Percentiles rank a stretch among this genome's conserved stretches.
These are phyloP conservation scores for Ascochyta fabae DNA, from an alignment of 2,329 filamentous ascomycete species.

Conservation along the genomic window DNA sequence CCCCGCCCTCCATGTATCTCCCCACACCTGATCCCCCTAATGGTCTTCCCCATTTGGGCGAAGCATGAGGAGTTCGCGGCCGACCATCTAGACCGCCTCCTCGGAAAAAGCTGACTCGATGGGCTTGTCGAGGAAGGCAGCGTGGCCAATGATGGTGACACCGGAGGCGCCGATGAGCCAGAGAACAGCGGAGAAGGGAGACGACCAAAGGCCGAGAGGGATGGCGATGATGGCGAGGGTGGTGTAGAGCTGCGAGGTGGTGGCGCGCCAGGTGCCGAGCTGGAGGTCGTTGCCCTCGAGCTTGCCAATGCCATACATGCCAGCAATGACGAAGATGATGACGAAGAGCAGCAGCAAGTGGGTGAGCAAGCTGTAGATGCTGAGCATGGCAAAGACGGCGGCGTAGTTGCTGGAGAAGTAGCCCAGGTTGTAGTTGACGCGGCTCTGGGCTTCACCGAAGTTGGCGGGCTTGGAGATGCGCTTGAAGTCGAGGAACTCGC, in stretches of 20 bases:
- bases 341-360: conserved; percentile 89
- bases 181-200: conserved; percentile 81
- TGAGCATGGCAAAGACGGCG: conserved; percentile 90
- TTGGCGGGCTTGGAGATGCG: conserved; percentile 92
- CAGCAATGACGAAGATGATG: conserved; percentile 83
- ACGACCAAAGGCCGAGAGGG: conserved; percentile 83
- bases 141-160: conserved; percentile 93
- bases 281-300: conserved; percentile 88
- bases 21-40: conserved; percentile 71
- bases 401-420: conserved; percentile 99
- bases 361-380: conserved; percentile 91
- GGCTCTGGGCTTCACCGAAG: conserved; percentile 86
- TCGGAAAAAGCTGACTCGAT: conserved; percentile 99
- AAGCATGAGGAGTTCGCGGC: conserved; percentile 93
- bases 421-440: conserved; percentile 95
- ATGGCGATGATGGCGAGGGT: conserved; percentile 81
- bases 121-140: conserved; percentile 94
- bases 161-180: conserved; percentile 97
- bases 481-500: conserved; percentile 96
- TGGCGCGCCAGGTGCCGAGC: conserved; percentile 80
- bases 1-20: conserved; percentile 57
- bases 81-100: conserved; percentile 99
- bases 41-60: conserved; percentile 99
- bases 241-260: conserved; percentile 93
- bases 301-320: conserved; percentile 91